A percentile compares a stretch with the other conserved stretches of the same genome.
phyloP scores from a whole-genome alignment of 768 basidiomycete genomes.

The Boletus barrowsii region DNA sequence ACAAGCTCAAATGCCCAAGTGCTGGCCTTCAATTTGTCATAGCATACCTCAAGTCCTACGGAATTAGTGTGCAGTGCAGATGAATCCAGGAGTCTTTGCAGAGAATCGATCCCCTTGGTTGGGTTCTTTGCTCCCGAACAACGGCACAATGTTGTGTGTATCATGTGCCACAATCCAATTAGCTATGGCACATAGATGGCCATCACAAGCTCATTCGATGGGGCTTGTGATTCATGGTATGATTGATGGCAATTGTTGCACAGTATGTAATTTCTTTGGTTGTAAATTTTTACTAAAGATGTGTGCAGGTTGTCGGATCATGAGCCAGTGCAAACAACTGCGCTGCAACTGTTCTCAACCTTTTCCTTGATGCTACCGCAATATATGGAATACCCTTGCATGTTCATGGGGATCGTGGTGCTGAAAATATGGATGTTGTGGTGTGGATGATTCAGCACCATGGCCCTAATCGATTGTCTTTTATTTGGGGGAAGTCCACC shows the following conservation, averaged over 20 bases:
- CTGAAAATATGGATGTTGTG: slow-evolving; percentile 29
- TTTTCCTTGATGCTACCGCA: slow-evolving; percentile 18
- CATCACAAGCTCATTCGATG: slow-evolving; percentile 27
- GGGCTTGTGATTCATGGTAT: slow-evolving; percentile 25
- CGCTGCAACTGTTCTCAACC: slow-evolving; percentile 21
- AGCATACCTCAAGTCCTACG: slow-evolving; percentile 10
- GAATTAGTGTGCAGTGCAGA: slow-evolving; percentile 13
- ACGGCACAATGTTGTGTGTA: neutral
- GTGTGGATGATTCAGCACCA: slow-evolving; percentile 25
- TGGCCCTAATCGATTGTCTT: slow-evolving; percentile 25
- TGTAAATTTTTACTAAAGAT: neutral
- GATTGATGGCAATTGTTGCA: slow-evolving; percentile 29
- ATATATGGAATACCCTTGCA: slow-evolving; percentile 21
- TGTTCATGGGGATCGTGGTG: slow-evolving; percentile 28
- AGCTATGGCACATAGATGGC: slow-evolving; percentile 25
- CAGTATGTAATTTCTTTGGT: slow-evolving; percentile 12
- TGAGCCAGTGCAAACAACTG: slow-evolving; percentile 25
- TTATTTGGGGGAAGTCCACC: slow-evolving; percentile 37
- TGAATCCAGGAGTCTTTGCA: slow-evolving; percentile 6
- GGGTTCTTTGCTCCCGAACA: neutral
- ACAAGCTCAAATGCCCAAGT: slow-evolving; percentile 12
- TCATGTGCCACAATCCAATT: slow-evolving; percentile 9
- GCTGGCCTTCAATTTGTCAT: slow-evolving; percentile 18
- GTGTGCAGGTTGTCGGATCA: slow-evolving; percentile 17
- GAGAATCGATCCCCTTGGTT: slow-evolving; percentile 9